These are phyloP conservation scores for Cicer yamashitae DNA, from an alignment of 306 rosid genomes.

Conservation along the genomic window DNA sequence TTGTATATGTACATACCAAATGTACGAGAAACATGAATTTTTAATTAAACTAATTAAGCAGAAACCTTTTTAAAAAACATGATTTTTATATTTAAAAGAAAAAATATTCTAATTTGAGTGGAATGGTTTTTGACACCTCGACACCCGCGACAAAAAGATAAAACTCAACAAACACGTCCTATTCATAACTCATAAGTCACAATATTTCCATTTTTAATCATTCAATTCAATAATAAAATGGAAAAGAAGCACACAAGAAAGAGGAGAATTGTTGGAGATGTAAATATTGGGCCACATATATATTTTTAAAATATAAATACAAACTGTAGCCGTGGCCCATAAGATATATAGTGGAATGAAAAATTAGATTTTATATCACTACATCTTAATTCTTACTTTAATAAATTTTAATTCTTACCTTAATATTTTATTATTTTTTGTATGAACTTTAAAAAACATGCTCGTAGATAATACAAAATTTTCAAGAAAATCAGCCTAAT, in stretches of 20 bases:
- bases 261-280: not conserved
- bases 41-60: not conserved
- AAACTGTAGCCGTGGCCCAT: not conserved
- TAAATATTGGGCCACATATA: constrained; percentile 32
- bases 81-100: not conserved
- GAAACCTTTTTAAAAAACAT: not conserved
- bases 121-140: constrained; percentile 33
- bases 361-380: too few relatives aligned
- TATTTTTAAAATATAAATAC: not conserved
- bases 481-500: too few relatives aligned
- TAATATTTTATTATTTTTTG: too few relatives aligned
- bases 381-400: too few relatives aligned
- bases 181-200: not conserved
- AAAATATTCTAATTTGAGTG: not conserved
- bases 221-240: not conserved
- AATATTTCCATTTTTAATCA: not conserved
- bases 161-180: not conserved
- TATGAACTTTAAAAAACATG: too few relatives aligned
- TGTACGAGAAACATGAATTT: not conserved
- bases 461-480: too few relatives aligned
- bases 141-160: not conserved
- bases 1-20: not conserved
- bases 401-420: too few relatives aligned
- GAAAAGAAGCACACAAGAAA: not conserved
- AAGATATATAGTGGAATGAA: not conserved